Conservation (phyloP, 2,329 filamentous ascomycete genomes). For the Neurospora sp. region DNA sequence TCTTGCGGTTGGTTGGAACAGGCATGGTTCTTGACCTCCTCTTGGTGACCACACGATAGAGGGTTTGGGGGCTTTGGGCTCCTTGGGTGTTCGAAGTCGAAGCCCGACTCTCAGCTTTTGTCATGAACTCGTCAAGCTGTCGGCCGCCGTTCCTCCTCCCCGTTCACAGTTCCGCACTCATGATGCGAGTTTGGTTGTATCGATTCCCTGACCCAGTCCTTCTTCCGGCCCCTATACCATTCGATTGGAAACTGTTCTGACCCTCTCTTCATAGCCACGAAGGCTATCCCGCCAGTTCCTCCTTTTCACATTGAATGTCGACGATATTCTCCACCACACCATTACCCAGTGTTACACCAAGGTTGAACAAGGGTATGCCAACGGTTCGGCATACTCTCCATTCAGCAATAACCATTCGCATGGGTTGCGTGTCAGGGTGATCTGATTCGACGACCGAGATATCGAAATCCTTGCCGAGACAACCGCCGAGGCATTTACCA, state of each 20-base stretch:
- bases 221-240: background rate
- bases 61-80: background rate
- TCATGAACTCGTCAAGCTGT: background rate
- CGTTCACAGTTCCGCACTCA: background rate
- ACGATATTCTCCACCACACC: background rate
- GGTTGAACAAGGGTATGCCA: background rate
- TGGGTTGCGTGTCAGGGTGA: background rate
- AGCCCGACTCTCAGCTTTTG: background rate
- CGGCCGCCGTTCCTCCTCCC: background rate
- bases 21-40: background rate
- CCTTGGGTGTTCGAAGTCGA: background rate
- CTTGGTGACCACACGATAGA: background rate
- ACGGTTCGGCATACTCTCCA: background rate
- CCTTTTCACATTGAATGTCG: background rate
- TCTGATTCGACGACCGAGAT: background rate
- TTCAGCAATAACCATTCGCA: background rate
- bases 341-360: background rate
- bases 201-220: background rate
- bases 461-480: background rate
- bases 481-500: background rate
- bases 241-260: background rate
- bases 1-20: background rate
- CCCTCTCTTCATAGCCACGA: background rate
- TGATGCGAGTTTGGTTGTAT: background rate
- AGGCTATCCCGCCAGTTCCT: background rate